Evolutionary conservation across 2,329 filamentous ascomycete genomes (phyloP), one percentile per base, ranked within the genome.

Genomic region (Magnaporthiopsis incrustans): DNA sequence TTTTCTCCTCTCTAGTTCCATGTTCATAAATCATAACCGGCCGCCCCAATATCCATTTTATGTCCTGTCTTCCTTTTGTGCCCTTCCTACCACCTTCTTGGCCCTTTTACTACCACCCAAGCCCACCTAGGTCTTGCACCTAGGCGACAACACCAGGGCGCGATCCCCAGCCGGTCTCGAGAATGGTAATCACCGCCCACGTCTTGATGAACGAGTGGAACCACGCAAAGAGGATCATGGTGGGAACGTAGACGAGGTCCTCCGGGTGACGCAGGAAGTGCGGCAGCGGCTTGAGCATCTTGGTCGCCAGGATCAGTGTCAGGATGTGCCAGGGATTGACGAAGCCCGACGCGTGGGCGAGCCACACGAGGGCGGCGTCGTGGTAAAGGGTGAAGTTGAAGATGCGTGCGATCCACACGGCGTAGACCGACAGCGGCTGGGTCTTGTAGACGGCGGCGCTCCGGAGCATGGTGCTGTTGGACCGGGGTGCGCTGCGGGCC

Each of bases 401-500:
- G 33, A 86, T 74, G 0, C 77, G 78, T 0, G 79, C 78, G 56
- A 84, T 64, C 68, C 86, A 85, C 10, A 87, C 81, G n/a, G 81
- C 78, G 67, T 85, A 86, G 0, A 79, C 74, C 26, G 77, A 80
- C 79, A 82, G 88, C 0, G 78, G 79, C 67, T 84, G 78, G 1
- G 68, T 63, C 14, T 5, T 12, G 44, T 14, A 57, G 18, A 58
- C 57, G 57, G 57, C 25, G 15, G 26, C 12, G 4, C 11, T 2
- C 1, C 27, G 18, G 35, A 61, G 35, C 27, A 25, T 79, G 2
- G 77, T 79, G 0, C 76, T 69, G 69, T 87, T 87, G 64, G 79
- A 82, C 7, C 86, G 77, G 76, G 81, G 87, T 0, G 81, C 86
- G 0, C 83, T 85, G 2, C 85, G 77, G 0, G 77, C 78, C 85